These are phyloP conservation scores for Uromyces viciae-fabae DNA, from an alignment of 1,284 basidiomycete species.

Conservation along the genomic window DNA sequence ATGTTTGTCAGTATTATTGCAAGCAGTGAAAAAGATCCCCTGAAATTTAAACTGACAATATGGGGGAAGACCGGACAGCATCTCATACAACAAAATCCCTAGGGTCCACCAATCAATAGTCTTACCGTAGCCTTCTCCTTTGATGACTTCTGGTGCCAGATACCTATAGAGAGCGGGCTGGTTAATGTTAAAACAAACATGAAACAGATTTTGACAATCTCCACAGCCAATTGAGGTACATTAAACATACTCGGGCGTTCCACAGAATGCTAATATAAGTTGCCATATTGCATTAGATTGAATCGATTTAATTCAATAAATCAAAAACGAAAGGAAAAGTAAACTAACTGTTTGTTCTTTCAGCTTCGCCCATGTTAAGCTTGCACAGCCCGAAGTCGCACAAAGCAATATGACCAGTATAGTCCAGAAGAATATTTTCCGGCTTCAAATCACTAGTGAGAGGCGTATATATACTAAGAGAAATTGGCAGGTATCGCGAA, in stretches of 20 bases:
- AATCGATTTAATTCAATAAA: neutral
- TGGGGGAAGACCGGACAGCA: conserved; percentile 55
- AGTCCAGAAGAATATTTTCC: conserved; percentile 93
- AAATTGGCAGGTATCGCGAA: neutral
- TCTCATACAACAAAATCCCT: conserved; percentile 56
- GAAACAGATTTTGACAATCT: neutral
- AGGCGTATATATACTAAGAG: neutral
- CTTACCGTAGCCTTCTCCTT: conserved; percentile 55
- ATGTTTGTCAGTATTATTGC: neutral
- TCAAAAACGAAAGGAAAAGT: neutral
- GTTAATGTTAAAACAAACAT: neutral
- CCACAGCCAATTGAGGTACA: too few relatives aligned
- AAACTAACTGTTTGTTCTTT: conserved; percentile 44
- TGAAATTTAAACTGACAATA: conserved; percentile 50
- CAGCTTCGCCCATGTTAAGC: conserved; percentile 66
- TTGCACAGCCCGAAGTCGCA: conserved; percentile 98
- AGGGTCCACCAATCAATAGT: conserved; percentile 57
- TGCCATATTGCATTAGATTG: neutral
- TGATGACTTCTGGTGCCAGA: conserved; percentile 54
- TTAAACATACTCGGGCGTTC: conserved; percentile 35
- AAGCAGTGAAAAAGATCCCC: neutral
- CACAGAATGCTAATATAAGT: conserved; percentile 34
- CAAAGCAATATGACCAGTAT: conserved; percentile 90
- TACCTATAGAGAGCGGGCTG: conserved; percentile 48
- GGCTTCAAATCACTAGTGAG: conserved; percentile 75